Percentiles rank a stretch among this genome's conserved stretches.
Conservation (phyloP, 306 rosid species). For the Alnus rubra region DNA sequence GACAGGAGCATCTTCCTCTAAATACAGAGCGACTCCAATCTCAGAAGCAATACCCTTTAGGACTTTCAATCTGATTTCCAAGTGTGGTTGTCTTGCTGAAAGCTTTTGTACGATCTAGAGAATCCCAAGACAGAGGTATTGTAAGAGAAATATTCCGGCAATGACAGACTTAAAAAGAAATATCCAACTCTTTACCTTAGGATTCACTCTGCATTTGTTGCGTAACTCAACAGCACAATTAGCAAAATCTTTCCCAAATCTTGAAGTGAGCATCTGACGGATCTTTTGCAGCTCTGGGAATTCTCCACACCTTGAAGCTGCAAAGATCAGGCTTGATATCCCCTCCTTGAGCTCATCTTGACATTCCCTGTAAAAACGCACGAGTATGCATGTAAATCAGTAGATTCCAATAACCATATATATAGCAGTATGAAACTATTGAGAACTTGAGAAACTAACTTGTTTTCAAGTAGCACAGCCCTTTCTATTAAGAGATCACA, state of each 20-base stretch:
- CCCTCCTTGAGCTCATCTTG: constrained; percentile 64
- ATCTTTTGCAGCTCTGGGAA: constrained; percentile 74
- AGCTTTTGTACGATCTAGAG: constrained; percentile 62
- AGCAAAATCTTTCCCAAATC: constrained; percentile 55
- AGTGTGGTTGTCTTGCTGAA: constrained; percentile 28
- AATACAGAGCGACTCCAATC: constrained; percentile 47
- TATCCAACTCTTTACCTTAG: constrained; percentile 32
- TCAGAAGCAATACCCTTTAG: constrained; percentile 49
- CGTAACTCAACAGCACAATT: constrained; percentile 50
- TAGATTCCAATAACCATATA: neutral
- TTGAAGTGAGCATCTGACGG: constrained; percentile 43
- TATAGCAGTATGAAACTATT: neutral
- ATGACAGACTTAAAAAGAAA: neutral
- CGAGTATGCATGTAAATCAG: neutral
- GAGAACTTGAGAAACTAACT: constrained; percentile 33
- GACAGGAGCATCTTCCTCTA: constrained; percentile 36
- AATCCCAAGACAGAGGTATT: constrained; percentile 20
- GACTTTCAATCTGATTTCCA: constrained; percentile 45
- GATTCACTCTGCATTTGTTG: constrained; percentile 53
- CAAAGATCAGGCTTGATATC: constrained; percentile 54
- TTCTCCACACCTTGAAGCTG: constrained; percentile 76
- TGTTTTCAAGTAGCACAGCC: constrained; percentile 42
- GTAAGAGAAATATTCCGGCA: constrained; percentile 17
- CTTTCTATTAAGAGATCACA: constrained; percentile 47
- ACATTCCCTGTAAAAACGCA: constrained; percentile 49